These are phyloP conservation scores for Pleoardoris graminearum DNA, from an alignment of 2,329 filamentous ascomycete genomes.

Conservation along the genomic window DNA sequence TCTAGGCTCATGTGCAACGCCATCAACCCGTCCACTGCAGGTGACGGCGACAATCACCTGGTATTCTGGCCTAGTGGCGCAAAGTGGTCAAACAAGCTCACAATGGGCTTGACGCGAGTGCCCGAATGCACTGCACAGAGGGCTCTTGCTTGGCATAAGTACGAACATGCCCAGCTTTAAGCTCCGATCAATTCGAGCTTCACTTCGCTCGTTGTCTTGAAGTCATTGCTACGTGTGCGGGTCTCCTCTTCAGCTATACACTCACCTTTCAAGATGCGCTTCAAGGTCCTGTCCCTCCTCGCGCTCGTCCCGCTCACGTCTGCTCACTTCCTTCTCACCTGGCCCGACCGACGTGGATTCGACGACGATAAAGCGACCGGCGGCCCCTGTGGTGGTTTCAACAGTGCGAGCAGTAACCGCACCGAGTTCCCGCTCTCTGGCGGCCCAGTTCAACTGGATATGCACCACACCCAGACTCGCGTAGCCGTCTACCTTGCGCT, in stretches of 20 bases:
- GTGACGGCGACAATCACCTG: slow-evolving; percentile 19
- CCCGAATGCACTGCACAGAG: slow-evolving; percentile 34
- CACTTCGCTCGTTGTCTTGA: not conserved
- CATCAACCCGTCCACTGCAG: not conserved
- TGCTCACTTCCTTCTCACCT: slow-evolving; percentile 61
- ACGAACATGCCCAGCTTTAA: slow-evolving; percentile 23
- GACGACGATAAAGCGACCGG: slow-evolving; percentile 51
- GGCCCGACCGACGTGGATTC: slow-evolving; percentile 56
- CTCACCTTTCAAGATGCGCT: slow-evolving; percentile 33
- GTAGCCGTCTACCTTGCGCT: slow-evolving; percentile 59
- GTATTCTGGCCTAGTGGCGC: slow-evolving; percentile 18
- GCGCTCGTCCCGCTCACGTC: slow-evolving; percentile 51
- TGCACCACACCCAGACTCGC: slow-evolving; percentile 57
- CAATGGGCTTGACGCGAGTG: slow-evolving; percentile 26
- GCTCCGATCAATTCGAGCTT: not conserved
- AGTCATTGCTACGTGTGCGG: not conserved
- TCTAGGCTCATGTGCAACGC: not conserved
- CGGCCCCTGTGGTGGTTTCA: slow-evolving; percentile 57
- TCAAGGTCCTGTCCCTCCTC: slow-evolving; percentile 42
- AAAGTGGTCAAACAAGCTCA: slow-evolving; percentile 16
- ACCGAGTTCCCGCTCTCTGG: slow-evolving; percentile 55
- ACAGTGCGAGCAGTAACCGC: slow-evolving; percentile 49
- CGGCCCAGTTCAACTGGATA: slow-evolving; percentile 55
- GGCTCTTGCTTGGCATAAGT: slow-evolving; percentile 33
- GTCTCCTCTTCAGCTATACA: not conserved